These are phyloP conservation scores for Multifurca ochricompacta DNA, from an alignment of 768 basidiomycete species.

Conservation along the genomic window DNA sequence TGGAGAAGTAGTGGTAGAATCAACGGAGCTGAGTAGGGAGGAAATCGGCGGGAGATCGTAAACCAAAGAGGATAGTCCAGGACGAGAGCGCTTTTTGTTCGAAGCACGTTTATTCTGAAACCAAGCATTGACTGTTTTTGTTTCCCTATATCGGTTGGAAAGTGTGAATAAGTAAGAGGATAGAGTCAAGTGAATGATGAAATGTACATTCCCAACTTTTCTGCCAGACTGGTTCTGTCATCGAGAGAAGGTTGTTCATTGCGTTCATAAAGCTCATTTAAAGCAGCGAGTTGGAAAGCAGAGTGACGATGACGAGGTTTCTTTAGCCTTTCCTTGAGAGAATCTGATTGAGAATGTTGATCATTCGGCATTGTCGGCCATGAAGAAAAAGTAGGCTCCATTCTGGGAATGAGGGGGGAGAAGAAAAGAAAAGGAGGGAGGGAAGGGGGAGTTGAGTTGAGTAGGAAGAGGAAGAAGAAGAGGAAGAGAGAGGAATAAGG, in stretches of 20 bases:
- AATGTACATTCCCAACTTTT: conserved; percentile 69
- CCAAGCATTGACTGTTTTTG: conserved; percentile 81
- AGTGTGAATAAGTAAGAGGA: conserved; percentile 11
- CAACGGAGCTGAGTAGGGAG: conserved; percentile 30
- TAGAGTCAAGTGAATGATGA: conserved; percentile 10
- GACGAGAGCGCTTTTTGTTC: conserved; percentile 54
- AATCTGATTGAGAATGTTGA: conserved; percentile 24
- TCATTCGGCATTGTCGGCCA: conserved; percentile 14
- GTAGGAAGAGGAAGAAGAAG: conserved; percentile 16
- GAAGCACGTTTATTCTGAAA: conserved; percentile 85
- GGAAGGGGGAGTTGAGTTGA: conserved; percentile 12
- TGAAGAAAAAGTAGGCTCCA: conserved; percentile 26
- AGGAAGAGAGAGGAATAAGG: conserved; percentile 12
- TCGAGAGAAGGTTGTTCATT: conserved; percentile 69
- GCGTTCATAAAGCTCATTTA: conserved; percentile 73
- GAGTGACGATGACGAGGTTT: conserved; percentile 76
- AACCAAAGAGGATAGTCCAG: conserved; percentile 24
- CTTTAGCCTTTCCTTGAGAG: conserved; percentile 44
- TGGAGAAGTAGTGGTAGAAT: conserved; percentile 33
- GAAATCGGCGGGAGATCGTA: conserved; percentile 28
- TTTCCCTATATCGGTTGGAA: conserved; percentile 46
- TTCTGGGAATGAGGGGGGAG: conserved; percentile 22
- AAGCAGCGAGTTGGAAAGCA: conserved; percentile 59
- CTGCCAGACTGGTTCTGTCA: conserved; percentile 58
- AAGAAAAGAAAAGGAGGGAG: conserved; percentile 13